A percentile compares a stretch with the other conserved stretches of the same genome.
Conservation (phyloP, 805 yeast genomes). For the Yamadazyma insecticola region DNA sequence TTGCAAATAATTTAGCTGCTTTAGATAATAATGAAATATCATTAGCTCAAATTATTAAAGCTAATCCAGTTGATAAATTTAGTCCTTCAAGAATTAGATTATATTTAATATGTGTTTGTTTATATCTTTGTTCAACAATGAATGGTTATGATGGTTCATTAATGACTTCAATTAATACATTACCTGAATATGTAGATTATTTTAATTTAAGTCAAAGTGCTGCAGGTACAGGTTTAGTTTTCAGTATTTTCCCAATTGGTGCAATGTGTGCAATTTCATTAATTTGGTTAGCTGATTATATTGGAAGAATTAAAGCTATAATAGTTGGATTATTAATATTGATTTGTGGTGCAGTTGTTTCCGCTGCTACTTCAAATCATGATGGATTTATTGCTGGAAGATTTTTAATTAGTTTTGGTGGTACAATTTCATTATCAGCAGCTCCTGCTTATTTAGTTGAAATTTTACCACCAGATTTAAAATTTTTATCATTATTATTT, state of each 20-base stretch:
- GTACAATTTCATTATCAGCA: conserved; percentile 31
- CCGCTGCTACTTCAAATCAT: conserved; percentile 19
- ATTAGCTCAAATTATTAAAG: conserved; percentile 1
- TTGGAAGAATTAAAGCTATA: conserved; percentile 29
- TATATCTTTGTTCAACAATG: conserved; percentile 34
- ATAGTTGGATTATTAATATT: conserved; percentile 16
- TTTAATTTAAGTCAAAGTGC: conserved; percentile 17
- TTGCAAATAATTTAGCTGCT: too few relatives aligned
- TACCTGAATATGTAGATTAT: conserved; percentile 6
- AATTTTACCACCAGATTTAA: conserved; percentile 30
- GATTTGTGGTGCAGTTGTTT: conserved; percentile 23
- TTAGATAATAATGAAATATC: conserved; percentile 1
- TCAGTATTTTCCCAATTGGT: conserved; percentile 23
- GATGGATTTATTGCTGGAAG: conserved; percentile 34
- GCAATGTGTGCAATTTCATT: conserved; percentile 18
- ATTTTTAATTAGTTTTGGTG: conserved; percentile 41
- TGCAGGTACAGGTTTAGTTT: conserved; percentile 30
- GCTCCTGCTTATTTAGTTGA: conserved; percentile 44
- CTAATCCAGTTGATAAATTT: conserved; percentile 4
- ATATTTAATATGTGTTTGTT: conserved; percentile 3
- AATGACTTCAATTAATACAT: conserved; percentile 17
- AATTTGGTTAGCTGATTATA: conserved; percentile 20
- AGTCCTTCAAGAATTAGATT: conserved; percentile 3
- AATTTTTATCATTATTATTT: conserved; percentile 1
- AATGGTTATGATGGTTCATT: conserved; percentile 41